These are phyloP conservation scores for Kwoniella dejecticola DNA, from an alignment of 768 basidiomycete species.

Conservation along the genomic window DNA sequence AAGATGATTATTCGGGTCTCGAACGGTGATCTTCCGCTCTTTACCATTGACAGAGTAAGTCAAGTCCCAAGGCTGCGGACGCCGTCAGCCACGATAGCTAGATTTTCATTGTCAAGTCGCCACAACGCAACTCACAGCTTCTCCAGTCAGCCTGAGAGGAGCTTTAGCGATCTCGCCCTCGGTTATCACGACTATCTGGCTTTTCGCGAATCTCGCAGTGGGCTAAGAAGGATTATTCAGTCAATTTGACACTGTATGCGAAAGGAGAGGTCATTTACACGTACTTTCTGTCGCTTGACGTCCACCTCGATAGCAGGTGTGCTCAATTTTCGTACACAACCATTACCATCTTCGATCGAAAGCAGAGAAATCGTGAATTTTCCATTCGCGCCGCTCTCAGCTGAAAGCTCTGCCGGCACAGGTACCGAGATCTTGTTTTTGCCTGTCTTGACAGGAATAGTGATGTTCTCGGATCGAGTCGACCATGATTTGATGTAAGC, in stretches of 20 bases:
- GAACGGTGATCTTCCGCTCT: slow-evolving; percentile 59
- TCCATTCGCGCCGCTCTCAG: slow-evolving; percentile 36
- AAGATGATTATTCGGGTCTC: slow-evolving; percentile 71
- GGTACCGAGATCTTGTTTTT: slow-evolving; percentile 65
- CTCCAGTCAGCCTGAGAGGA: slow-evolving; percentile 84
- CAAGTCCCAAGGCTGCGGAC: slow-evolving; percentile 78
- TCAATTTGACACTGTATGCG: slow-evolving; percentile 7
- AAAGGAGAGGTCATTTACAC: slow-evolving; percentile 23
- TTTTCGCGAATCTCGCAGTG: slow-evolving; percentile 81
- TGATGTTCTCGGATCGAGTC: slow-evolving; percentile 32
- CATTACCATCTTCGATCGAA: slow-evolving; percentile 82
- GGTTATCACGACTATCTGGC: slow-evolving; percentile 65
- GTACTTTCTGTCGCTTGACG: slow-evolving; percentile 76
- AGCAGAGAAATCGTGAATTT: slow-evolving; percentile 59
- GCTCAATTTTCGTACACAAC: slow-evolving; percentile 74
- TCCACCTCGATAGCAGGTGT: slow-evolving; percentile 80
- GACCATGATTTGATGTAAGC: slow-evolving; percentile 59
- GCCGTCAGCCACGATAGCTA: background rate
- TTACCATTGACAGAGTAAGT: slow-evolving; percentile 65
- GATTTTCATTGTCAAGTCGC: background rate
- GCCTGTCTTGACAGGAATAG: slow-evolving; percentile 57
- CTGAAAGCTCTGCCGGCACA: slow-evolving; percentile 38
- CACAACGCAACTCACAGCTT: slow-evolving; percentile 65
- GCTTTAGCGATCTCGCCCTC: slow-evolving; percentile 73
- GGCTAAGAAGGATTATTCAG: slow-evolving; percentile 62